Evolutionary conservation across 2,329 filamentous ascomycete genomes (phyloP).

Genomic region (Penicillium brevicompactum): DNA sequence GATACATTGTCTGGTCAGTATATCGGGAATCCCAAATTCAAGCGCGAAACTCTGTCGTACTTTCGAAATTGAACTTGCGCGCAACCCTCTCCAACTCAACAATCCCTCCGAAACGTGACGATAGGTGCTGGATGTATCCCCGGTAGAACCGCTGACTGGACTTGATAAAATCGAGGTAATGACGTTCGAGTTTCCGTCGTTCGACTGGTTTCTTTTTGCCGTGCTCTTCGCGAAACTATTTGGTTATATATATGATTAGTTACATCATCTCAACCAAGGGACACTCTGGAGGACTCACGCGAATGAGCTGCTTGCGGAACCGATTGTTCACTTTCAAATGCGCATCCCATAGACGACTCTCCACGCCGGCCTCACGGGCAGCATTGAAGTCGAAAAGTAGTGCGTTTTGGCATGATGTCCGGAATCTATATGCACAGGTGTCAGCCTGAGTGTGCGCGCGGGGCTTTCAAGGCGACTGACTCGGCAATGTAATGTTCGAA

Average conservation of each 20-base stretch:
- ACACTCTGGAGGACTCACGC: slow-evolving; percentile 41
- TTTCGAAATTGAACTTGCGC: slow-evolving; percentile 50
- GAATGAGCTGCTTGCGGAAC: slow-evolving; percentile 71
- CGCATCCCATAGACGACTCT: slow-evolving; percentile 74
- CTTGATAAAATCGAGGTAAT: slow-evolving; percentile 83
- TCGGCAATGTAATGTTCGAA: slow-evolving; percentile 49
- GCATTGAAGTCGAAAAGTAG: slow-evolving; percentile 66
- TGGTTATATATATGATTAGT: slow-evolving; percentile 11
- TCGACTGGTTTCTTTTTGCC: slow-evolving; percentile 59
- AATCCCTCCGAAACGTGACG: slow-evolving; percentile 59
- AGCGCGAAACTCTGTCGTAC: slow-evolving; percentile 28
- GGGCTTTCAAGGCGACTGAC: slow-evolving; percentile 28
- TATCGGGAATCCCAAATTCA: not conserved
- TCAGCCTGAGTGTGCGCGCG: slow-evolving; percentile 13
- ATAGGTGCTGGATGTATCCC: slow-evolving; percentile 77
- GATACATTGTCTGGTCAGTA: slow-evolving; percentile 18
- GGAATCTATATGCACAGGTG: slow-evolving; percentile 57
- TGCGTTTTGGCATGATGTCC: slow-evolving; percentile 69
- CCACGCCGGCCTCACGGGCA: slow-evolving; percentile 61
- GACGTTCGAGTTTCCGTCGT: slow-evolving; percentile 76
- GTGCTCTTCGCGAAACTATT: slow-evolving; percentile 52
- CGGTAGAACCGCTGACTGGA: slow-evolving; percentile 87
- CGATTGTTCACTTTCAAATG: slow-evolving; percentile 77
- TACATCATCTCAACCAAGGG: not conserved
- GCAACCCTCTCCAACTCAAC: slow-evolving; percentile 62